phyloP scores from a whole-genome alignment of 2,329 filamentous ascomycete genomes.

The Dothistroma septosporum region DNA sequence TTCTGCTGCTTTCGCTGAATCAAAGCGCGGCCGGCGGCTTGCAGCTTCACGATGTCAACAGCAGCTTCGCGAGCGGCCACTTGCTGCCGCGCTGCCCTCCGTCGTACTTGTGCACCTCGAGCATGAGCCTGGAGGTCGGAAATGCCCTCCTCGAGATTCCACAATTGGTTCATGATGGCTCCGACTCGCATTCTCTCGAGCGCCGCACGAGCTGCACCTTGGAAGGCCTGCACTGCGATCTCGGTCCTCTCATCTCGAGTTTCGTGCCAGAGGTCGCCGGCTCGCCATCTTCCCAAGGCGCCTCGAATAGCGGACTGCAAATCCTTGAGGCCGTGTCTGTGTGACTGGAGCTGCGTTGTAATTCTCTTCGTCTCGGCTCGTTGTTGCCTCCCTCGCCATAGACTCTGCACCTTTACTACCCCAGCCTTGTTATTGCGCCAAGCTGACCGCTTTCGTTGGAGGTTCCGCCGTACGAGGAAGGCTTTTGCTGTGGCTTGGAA shows the following conservation, averaged over 20 bases:
- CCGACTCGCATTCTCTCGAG: constrained; percentile 71
- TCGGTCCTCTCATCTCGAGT: constrained; percentile 35
- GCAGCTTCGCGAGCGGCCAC: constrained; percentile 53
- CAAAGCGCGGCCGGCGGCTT: constrained; percentile 60
- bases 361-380: constrained; percentile 43
- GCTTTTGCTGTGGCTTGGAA: constrained; percentile 78
- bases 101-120: constrained; percentile 46
- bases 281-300: constrained; percentile 50
- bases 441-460: constrained; percentile 60
- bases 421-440: constrained; percentile 66
- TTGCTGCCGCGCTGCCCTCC: constrained; percentile 59
- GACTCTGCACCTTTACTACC: constrained; percentile 75
- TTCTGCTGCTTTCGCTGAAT: constrained; percentile 51
- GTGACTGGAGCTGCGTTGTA: constrained; percentile 45
- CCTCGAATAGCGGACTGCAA: constrained; percentile 46
- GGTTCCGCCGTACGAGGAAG: constrained; percentile 63
- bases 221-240: constrained; percentile 34
- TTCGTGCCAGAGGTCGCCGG: constrained; percentile 49
- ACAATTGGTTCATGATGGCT: constrained; percentile 78
- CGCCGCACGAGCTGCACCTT: constrained; percentile 60
- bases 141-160: constrained; percentile 75
- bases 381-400: constrained; percentile 64
- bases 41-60: constrained; percentile 51
- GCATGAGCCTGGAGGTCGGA: constrained; percentile 75
- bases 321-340: constrained; percentile 46